Conservation (phyloP, 108 stramenopile species). For the Fragilariopsis cylindrus region DNA sequence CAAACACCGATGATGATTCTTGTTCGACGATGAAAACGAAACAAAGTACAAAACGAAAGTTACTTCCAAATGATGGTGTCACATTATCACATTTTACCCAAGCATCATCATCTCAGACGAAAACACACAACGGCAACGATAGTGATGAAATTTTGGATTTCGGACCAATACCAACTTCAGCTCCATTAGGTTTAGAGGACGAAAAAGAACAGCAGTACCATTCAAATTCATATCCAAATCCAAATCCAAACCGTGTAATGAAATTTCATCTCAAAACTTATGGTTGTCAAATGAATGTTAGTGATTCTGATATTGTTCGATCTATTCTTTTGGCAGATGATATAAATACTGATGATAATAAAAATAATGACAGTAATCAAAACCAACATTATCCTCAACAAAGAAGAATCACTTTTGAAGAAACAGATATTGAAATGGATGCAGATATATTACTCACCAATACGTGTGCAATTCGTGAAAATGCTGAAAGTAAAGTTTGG, state of each 20-base stretch:
- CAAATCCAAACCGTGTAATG: slow-evolving; percentile 10
- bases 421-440: no score
- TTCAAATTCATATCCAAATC: not conserved
- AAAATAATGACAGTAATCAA: slow-evolving; percentile 34
- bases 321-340: slow-evolving; percentile 66
- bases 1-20: no score
- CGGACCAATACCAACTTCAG: not conserved
- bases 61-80: slow-evolving; percentile 43
- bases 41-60: not conserved
- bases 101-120: not conserved
- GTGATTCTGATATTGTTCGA: slow-evolving; percentile 94
- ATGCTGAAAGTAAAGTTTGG: slow-evolving; percentile 97
- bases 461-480: slow-evolving; percentile 99
- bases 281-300: slow-evolving; percentile 99
- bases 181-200: not conserved
- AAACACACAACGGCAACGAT: not conserved
- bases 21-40: no score
- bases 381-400: slow-evolving; percentile 22
- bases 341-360: not conserved
- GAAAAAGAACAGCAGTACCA: not conserved
- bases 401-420: slow-evolving; percentile 26
- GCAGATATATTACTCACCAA: slow-evolving; percentile 91
- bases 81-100: slow-evolving; percentile 36
- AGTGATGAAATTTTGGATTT: not conserved
- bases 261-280: slow-evolving; percentile 96